Conservation (phyloP, 129 eudicot species). For the Chrysanthemum lavandulifolium region DNA sequence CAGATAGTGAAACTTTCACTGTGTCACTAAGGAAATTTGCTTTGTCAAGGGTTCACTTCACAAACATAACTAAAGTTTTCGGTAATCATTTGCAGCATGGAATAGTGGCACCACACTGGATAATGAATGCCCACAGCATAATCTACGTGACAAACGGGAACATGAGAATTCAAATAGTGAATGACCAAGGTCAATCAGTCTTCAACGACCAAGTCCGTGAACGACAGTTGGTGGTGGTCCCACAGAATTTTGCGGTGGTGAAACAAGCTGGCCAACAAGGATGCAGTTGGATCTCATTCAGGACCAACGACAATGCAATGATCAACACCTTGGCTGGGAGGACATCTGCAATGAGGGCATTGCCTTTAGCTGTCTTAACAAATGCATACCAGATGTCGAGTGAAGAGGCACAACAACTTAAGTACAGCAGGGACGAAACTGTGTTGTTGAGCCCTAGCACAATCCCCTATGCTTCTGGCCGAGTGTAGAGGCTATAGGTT, state of each 20-base stretch:
- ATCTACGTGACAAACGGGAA: constrained; percentile 49
- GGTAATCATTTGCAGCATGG: constrained; percentile 45
- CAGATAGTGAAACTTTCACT: neutral
- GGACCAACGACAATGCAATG: constrained; percentile 47
- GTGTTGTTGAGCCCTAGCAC: constrained; percentile 22
- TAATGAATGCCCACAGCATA: constrained; percentile 54
- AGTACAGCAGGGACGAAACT: constrained; percentile 39
- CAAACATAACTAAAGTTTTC: neutral
- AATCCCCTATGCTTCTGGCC: neutral
- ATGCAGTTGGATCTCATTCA: constrained; percentile 38
- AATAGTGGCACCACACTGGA: constrained; percentile 61
- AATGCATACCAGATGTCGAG: constrained; percentile 35
- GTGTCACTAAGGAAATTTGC: neutral
- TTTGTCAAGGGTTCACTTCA: neutral
- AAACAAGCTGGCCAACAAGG: constrained; percentile 49
- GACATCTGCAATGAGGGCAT: constrained; percentile 38
- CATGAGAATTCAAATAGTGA: constrained; percentile 57
- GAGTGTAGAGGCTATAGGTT: neutral
- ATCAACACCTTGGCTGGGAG: constrained; percentile 41
- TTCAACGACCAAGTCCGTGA: constrained; percentile 43
- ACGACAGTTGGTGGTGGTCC: constrained; percentile 59
- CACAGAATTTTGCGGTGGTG: constrained; percentile 62
- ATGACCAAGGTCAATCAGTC: constrained; percentile 53
- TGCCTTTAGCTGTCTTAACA: constrained; percentile 47
- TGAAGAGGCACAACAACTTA: constrained; percentile 52